These are phyloP conservation scores for Hemileia vastatrix DNA, from an alignment of 1,284 basidiomycete species.

Conservation along the genomic window DNA sequence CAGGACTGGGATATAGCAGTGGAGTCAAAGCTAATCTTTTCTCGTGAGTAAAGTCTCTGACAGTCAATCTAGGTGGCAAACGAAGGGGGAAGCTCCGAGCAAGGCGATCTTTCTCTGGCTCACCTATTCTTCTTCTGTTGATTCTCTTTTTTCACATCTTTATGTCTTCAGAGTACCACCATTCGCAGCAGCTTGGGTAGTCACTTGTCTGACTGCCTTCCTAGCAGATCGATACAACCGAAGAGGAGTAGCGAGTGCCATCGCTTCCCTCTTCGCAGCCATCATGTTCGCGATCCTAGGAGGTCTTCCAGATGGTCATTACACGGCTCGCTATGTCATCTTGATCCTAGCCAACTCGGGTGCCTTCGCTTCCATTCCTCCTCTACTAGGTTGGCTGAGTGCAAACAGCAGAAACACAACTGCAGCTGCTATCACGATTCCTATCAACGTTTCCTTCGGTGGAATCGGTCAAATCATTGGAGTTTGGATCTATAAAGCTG, in stretches of 20 bases:
- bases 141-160: background rate
- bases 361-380: conserved; percentile 1
- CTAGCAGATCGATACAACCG: background rate
- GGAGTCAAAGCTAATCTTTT: too few species aligned
- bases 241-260: background rate
- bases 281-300: background rate
- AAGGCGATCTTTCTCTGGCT: too few species aligned
- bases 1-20: too few species aligned
- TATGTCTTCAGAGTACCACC: background rate
- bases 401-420: background rate
- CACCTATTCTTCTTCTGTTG: background rate
- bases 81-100: too few species aligned
- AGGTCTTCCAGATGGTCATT: background rate
- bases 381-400: background rate
- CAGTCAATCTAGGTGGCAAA: too few species aligned
- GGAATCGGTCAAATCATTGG: conserved; percentile 4
- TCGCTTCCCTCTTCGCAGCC: background rate
- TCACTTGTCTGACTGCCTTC: background rate
- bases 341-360: background rate
- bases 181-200: conserved; percentile 1
- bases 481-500: conserved; percentile 1
- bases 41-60: too few species aligned
- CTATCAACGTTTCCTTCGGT: background rate
- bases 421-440: background rate
- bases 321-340: background rate